phyloP scores from a whole-genome alignment of 805 yeast genomes.

The Zygotorulaspora danielsina region DNA sequence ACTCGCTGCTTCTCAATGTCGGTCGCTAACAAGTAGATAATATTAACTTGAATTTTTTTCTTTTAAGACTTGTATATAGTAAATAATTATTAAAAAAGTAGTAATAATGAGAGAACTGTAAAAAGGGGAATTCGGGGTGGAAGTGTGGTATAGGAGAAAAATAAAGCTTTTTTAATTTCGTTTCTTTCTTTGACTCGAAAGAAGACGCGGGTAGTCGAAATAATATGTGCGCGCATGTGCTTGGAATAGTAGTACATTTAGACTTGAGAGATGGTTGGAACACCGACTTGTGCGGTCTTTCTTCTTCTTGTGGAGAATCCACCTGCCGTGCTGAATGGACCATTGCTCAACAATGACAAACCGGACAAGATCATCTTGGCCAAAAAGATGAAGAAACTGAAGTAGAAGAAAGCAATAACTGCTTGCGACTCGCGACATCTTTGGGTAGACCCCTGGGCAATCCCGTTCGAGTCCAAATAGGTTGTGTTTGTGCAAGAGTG shows the following conservation, averaged over 20 bases:
- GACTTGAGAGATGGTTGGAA: slow-evolving; percentile 87
- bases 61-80: slow-evolving; percentile 4
- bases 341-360: slow-evolving; percentile 46
- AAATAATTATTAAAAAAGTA: slow-evolving; percentile 2
- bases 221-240: not conserved
- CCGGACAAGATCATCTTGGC: slow-evolving; percentile 54
- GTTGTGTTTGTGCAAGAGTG: slow-evolving; percentile 75
- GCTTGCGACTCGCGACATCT: slow-evolving; percentile 97
- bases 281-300: slow-evolving; percentile 67
- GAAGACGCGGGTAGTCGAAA: not conserved
- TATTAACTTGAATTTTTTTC: not conserved
- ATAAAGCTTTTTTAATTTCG: not conserved
- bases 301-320: slow-evolving; percentile 37
- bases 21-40: slow-evolving; percentile 50
- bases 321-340: slow-evolving; percentile 23
- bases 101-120: slow-evolving; percentile 1
- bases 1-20: slow-evolving; percentile 59
- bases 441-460: slow-evolving; percentile 69
- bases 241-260: slow-evolving; percentile 35
- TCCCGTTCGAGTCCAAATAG: slow-evolving; percentile 61
- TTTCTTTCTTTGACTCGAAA: too few relatives aligned
- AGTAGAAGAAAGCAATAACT: slow-evolving; percentile 74
- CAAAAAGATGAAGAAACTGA: slow-evolving; percentile 71
- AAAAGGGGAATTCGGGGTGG: too few relatives aligned
- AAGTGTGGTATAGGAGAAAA: not conserved